A percentile compares a stretch with the other conserved stretches of the same genome.
phyloP scores from a whole-genome alignment of 2,329 filamentous ascomycete species.

The Botrytis squamosa region DNA sequence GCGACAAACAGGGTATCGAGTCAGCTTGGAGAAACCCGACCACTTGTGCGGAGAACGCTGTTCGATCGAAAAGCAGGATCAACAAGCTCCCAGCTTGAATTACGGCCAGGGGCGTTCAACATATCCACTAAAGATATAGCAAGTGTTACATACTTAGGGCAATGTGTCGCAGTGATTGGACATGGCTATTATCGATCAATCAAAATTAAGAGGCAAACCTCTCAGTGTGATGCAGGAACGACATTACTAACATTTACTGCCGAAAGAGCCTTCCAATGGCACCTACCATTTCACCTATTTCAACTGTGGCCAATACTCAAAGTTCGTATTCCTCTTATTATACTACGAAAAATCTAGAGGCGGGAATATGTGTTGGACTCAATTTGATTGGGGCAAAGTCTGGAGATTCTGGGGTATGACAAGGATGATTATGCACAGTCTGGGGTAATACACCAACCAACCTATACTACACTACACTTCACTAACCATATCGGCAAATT shows the following conservation, averaged over 20 bases:
- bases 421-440: slow-evolving; percentile 7
- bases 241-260: background rate
- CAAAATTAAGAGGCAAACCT: background rate
- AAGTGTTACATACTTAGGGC: background rate
- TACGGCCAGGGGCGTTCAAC: background rate
- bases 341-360: background rate
- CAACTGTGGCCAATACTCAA: background rate
- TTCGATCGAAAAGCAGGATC: background rate
- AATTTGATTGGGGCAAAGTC: slow-evolving; percentile 13
- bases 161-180: background rate
- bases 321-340: slow-evolving; percentile 1
- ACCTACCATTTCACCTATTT: background rate
- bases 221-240: slow-evolving; percentile 11
- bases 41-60: slow-evolving; percentile 2
- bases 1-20: slow-evolving; percentile 4
- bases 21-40: background rate
- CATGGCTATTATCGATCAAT: background rate
- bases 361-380: background rate
- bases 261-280: background rate
- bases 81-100: background rate
- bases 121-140: background rate
- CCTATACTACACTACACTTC: background rate
- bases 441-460: slow-evolving; percentile 7
- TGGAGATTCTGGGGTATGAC: slow-evolving; percentile 18
- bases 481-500: background rate